These are phyloP conservation scores for Fusarium nelsonii DNA, from an alignment of 2,329 filamentous ascomycete genomes.

Conservation along the genomic window DNA sequence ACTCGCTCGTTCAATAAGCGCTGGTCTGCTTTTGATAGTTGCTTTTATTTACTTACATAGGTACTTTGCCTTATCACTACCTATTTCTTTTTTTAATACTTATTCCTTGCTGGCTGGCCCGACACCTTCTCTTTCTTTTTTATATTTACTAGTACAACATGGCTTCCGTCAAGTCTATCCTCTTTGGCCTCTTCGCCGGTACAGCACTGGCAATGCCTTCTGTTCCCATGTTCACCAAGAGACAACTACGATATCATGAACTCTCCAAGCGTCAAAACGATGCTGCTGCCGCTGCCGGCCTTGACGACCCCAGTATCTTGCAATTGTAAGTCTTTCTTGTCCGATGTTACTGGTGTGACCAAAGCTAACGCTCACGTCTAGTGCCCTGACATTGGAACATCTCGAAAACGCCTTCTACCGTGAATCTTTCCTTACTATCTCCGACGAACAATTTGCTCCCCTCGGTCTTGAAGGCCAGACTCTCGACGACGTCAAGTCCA, in stretches of 20 bases:
- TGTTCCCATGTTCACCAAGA: conserved; percentile 57
- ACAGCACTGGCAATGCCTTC: conserved; percentile 62
- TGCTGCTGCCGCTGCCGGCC: conserved; percentile 60
- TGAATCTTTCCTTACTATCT: conserved; percentile 76
- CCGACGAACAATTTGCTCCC: conserved; percentile 72
- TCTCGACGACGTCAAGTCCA: conserved; percentile 66
- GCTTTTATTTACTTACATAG: not conserved
- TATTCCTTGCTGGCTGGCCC: conserved; percentile 43
- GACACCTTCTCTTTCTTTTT: conserved; percentile 18
- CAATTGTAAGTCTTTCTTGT: conserved; percentile 63
- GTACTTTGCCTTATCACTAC: conserved; percentile 14
- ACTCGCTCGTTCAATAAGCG: conserved; percentile 39
- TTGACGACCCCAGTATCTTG: conserved; percentile 67
- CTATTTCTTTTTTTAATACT: conserved; percentile 24
- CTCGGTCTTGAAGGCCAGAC: conserved; percentile 50
- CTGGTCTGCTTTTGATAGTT: conserved; percentile 43
- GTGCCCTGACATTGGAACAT: conserved; percentile 78
- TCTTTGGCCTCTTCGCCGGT: conserved; percentile 61
- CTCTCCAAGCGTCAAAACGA: conserved; percentile 64
- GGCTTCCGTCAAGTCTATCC: conserved; percentile 55
- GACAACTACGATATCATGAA: conserved; percentile 61
- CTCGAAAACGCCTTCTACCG: conserved; percentile 80
- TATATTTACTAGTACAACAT: conserved; percentile 48
- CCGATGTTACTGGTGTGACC: not conserved
- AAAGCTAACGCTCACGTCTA: conserved; percentile 23